phyloP scores from a whole-genome alignment of 2,329 filamentous ascomycete genomes.

The Chalaropsis ovoidea region DNA sequence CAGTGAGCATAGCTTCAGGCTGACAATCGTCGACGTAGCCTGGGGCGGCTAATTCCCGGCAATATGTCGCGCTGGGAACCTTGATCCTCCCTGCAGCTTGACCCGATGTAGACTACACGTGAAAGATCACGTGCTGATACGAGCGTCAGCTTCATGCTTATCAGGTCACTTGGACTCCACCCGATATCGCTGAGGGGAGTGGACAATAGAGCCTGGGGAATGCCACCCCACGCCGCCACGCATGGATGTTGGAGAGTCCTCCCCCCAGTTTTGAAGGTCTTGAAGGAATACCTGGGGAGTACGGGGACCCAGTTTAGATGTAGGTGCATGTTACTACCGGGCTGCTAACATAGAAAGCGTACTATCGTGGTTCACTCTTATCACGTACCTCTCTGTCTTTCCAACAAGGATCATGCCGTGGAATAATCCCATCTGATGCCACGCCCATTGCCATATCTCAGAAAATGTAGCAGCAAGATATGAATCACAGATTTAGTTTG shows the following conservation, averaged over 20 bases:
- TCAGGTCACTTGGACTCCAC: not conserved
- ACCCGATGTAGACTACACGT: too few species aligned
- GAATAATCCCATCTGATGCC: not conserved
- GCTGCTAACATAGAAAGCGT: constrained; percentile 12
- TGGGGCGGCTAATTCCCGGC: constrained; percentile 16
- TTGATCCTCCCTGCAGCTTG: not conserved
- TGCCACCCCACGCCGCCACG: too few species aligned
- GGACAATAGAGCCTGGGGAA: not conserved
- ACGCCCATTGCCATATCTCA: not conserved
- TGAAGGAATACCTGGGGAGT: constrained; percentile 9
- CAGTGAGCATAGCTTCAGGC: constrained; percentile 23
- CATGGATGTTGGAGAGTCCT: not conserved
- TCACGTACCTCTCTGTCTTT: not conserved
- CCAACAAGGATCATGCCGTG: not conserved
- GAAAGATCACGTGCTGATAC: constrained; percentile 7
- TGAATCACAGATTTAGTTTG: not conserved
- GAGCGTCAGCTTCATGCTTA: not conserved
- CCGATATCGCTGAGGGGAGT: constrained; percentile 8
- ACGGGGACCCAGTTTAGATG: constrained; percentile 13
- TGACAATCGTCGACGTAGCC: constrained; percentile 25
- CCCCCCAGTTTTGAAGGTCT: constrained; percentile 1
- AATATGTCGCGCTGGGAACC: not conserved
- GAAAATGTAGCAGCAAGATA: not conserved
- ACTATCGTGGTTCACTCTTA: constrained; percentile 6
- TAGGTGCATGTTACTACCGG: not conserved